phyloP scores from a whole-genome alignment of 192 early-diverging fungal species.

The Fimicolochytrium jonesii region DNA sequence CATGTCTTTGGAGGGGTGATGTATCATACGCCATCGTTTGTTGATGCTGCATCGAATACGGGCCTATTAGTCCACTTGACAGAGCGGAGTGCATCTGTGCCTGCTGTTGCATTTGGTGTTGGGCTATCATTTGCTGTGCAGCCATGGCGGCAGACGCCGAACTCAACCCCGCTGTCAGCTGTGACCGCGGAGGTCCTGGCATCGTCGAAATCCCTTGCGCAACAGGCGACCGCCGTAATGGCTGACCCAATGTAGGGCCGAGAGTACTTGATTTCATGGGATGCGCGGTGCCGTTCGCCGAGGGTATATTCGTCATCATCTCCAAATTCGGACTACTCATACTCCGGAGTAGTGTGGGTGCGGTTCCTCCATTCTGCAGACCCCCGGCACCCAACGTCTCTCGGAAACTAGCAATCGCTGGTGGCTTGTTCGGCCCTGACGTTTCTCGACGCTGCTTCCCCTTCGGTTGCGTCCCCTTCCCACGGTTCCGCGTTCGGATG shows the following conservation, averaged over 20 bases:
- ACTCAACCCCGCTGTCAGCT: neutral
- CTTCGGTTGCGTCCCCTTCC: constrained; percentile 25
- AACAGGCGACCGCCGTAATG: neutral
- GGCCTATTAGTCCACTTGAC: too few species aligned
- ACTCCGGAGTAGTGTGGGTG: constrained; percentile 19
- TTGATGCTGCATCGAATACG: too few species aligned
- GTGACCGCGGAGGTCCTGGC: constrained; percentile 4
- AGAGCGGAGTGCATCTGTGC: too few species aligned
- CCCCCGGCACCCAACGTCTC: too few species aligned
- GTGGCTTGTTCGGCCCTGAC: neutral
- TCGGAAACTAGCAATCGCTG: too few species aligned
- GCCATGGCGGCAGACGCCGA: neutral
- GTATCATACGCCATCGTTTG: too few species aligned
- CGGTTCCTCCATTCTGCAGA: constrained; percentile 6
- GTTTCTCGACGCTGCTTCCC: neutral
- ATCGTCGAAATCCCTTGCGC: neutral
- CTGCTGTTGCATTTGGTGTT: neutral
- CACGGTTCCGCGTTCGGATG: constrained; percentile 87
- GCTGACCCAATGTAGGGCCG: neutral
- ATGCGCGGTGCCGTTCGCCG: neutral
- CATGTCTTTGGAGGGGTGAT: too few species aligned
- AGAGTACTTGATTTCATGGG: neutral
- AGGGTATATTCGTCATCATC: neutral
- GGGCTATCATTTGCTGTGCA: too few species aligned
- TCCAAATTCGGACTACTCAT: constrained; percentile 26